Conservation (phyloP, 176 grass and related monocot species). For the Carex pumila region DNA sequence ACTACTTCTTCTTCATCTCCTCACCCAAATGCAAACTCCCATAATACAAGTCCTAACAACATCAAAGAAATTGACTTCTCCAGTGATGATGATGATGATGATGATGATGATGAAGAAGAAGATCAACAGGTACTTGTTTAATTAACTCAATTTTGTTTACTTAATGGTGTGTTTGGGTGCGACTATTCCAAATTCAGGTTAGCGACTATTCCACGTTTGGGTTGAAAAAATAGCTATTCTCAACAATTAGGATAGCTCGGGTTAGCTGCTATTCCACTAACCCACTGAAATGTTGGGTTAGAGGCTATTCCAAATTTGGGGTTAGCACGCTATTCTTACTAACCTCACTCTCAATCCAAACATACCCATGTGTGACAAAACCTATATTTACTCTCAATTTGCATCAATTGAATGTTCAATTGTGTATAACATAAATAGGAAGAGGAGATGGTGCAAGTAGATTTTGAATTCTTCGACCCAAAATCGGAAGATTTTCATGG, state of each 20-base stretch:
- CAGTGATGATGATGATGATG: background rate
- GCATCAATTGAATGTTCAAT: background rate
- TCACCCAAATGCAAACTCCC: background rate
- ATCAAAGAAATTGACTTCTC: background rate
- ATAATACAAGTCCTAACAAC: background rate
- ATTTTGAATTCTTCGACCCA: constrained; percentile 97
- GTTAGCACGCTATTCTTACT: too few species aligned
- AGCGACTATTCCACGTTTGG: too few species aligned
- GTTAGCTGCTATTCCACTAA: too few species aligned
- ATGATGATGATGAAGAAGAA: background rate
- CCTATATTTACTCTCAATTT: background rate
- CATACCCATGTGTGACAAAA: background rate
- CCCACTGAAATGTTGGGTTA: too few species aligned
- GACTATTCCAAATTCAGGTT: too few species aligned
- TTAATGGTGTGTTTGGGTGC: too few species aligned
- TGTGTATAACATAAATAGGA: background rate
- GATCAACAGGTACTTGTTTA: background rate
- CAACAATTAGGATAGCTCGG: too few species aligned
- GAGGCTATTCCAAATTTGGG: too few species aligned
- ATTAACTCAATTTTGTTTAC: background rate
- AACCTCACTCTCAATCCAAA: too few species aligned
- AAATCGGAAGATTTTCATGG: constrained; percentile 69
- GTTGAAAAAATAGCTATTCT: too few species aligned
- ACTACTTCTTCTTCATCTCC: background rate
- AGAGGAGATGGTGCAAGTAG: constrained; percentile 58